A percentile compares a stretch with the other conserved stretches of the same genome.
Evolutionary conservation across 148 eudicot species (phyloP).

Genomic region (Talinum fruticosum): DNA sequence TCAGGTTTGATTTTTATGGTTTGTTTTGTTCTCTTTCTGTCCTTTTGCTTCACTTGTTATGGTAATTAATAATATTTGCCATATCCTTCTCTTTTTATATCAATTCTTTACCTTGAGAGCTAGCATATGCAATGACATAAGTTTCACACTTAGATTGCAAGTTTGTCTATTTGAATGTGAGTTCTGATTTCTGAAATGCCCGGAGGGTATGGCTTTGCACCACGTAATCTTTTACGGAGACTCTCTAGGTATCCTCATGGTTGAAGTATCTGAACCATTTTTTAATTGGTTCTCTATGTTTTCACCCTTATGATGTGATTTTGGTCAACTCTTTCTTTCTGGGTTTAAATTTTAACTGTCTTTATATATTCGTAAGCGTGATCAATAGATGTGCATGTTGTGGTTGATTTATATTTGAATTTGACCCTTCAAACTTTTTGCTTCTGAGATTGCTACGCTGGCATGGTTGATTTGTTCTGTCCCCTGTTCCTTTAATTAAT

Average conservation of each 20-base stretch:
- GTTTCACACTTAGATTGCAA: not conserved
- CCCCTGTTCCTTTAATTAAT: not conserved
- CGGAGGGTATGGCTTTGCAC: not conserved
- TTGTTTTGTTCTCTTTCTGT: not conserved
- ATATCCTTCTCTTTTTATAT: not conserved
- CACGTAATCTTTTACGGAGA: not conserved
- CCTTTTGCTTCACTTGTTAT: not conserved
- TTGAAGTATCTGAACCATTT: too few relatives aligned
- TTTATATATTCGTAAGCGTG: not conserved
- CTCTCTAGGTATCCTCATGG: too few relatives aligned
- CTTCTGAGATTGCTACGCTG: not conserved
- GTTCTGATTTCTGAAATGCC: not conserved
- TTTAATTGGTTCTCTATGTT: too few relatives aligned
- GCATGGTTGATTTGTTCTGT: not conserved
- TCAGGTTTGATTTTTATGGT: not conserved
- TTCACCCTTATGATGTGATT: too few relatives aligned
- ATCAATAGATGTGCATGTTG: not conserved
- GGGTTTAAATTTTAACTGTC: not conserved
- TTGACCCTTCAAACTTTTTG: not conserved
- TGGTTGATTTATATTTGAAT: not conserved
- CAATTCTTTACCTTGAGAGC: not conserved
- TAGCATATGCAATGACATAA: not conserved
- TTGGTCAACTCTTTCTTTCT: not conserved
- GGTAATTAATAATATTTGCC: slow-evolving; percentile 15
- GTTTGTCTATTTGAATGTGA: not conserved